phyloP scores from a whole-genome alignment of 495 filamentous ascomycete species.

The Aspergillus sclerotiicarbonarius region DNA sequence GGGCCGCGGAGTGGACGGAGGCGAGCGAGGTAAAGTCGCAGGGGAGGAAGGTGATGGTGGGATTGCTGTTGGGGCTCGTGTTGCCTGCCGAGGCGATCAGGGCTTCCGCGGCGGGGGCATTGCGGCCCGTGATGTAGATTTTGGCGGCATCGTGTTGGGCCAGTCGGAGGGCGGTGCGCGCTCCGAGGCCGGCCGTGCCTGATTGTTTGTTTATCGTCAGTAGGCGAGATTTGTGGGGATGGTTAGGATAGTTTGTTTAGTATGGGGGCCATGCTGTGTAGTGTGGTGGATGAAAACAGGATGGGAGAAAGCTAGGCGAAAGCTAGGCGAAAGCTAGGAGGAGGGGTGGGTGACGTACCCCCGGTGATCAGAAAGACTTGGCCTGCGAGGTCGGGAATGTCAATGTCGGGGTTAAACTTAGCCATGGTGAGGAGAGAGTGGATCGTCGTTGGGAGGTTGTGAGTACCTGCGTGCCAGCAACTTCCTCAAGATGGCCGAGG shows the following conservation, averaged over 20 bases:
- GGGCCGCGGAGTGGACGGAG: constrained; percentile 38
- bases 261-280: too few relatives aligned
- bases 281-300: too few relatives aligned
- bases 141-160: constrained; percentile 52
- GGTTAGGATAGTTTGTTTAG: not conserved
- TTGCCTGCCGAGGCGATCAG: constrained; percentile 42
- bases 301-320: too few relatives aligned
- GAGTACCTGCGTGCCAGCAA: too few relatives aligned
- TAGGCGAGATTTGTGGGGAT: not conserved
- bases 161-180: constrained; percentile 49
- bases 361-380: constrained; percentile 59
- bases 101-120: constrained; percentile 36
- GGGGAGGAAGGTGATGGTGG: constrained; percentile 36
- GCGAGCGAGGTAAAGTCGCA: constrained; percentile 47
- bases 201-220: not conserved
- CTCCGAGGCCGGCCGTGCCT: constrained; percentile 56
- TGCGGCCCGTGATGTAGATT: constrained; percentile 60
- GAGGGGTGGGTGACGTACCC: constrained; percentile 35
- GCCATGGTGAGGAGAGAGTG: too few relatives aligned
- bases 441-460: too few relatives aligned
- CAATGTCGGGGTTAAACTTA: constrained; percentile 26
- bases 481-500: too few relatives aligned
- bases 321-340: too few relatives aligned
- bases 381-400: constrained; percentile 52
- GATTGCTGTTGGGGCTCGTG: constrained; percentile 20